phyloP scores from a whole-genome alignment of 805 yeast genomes.

The Nakazawaea populi region DNA sequence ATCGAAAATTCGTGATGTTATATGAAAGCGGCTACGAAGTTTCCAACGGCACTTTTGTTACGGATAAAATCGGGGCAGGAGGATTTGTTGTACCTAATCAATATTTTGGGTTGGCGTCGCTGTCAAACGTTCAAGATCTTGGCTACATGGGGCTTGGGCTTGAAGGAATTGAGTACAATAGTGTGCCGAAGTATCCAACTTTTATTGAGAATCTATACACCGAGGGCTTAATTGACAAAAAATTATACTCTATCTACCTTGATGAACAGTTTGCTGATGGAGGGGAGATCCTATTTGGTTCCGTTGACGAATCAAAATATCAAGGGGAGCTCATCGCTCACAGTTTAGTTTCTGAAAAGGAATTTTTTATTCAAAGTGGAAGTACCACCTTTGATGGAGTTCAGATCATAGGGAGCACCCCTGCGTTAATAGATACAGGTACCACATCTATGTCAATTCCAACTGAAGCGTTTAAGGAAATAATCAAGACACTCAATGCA shows the following conservation, averaged over 20 bases:
- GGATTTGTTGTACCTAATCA: conserved; percentile 10
- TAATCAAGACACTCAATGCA: conserved; percentile 1
- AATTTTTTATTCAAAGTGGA: conserved; percentile 15
- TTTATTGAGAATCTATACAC: conserved; percentile 19
- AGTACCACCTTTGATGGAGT: conserved; percentile 9
- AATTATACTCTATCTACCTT: conserved; percentile 23
- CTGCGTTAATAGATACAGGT: conserved; percentile 14
- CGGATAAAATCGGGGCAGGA: conserved; percentile 14
- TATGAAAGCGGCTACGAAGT: conserved; percentile 7
- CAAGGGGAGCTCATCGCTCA: conserved; percentile 14
- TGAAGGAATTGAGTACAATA: conserved; percentile 1
- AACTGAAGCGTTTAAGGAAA: conserved; percentile 9
- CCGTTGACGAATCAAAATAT: conserved; percentile 23
- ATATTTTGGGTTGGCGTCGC: conserved; percentile 17
- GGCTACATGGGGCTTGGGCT: conserved; percentile 18
- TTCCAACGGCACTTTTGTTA: conserved; percentile 16
- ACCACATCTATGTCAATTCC: conserved; percentile 11
- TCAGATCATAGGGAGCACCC: conserved; percentile 3
- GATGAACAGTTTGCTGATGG: conserved; percentile 14
- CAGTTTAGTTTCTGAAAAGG: conserved; percentile 9
- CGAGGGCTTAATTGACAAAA: conserved; percentile 21
- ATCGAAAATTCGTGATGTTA: background rate
- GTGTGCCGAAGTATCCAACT: conserved; percentile 13
- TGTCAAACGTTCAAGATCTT: conserved; percentile 9
- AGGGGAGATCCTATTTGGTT: conserved; percentile 27